Percentiles rank a stretch among this genome's conserved stretches.
These are phyloP conservation scores for Cephalotrichum gorgonifer DNA, from an alignment of 2,329 filamentous ascomycete species.

Conservation along the genomic window DNA sequence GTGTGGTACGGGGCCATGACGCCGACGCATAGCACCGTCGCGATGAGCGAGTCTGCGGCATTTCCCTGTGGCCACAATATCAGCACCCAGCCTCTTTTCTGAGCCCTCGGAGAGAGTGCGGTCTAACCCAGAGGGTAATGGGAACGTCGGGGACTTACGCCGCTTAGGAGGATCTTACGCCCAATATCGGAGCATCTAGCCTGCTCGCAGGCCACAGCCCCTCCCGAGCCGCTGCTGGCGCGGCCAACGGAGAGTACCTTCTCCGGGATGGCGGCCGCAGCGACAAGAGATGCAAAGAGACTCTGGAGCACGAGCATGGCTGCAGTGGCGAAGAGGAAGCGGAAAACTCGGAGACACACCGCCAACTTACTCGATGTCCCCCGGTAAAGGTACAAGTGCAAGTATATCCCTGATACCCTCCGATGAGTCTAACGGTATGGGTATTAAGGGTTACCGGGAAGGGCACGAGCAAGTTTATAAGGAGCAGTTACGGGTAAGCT, in stretches of 20 bases:
- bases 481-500: too few species aligned
- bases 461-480: too few species aligned
- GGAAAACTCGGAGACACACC: too few species aligned
- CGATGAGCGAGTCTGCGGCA: slow-evolving; percentile 67
- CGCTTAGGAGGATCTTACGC: slow-evolving; percentile 44
- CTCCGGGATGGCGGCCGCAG: neutral
- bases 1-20: slow-evolving; percentile 68
- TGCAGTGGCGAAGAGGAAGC: neutral
- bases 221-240: slow-evolving; percentile 16
- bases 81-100: too few species aligned
- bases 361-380: too few species aligned
- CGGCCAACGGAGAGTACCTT: neutral
- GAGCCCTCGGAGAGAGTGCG: too few species aligned
- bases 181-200: slow-evolving; percentile 60
- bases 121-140: neutral
- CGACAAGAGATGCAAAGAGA: neutral
- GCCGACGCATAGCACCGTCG: slow-evolving; percentile 65
- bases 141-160: slow-evolving; percentile 25
- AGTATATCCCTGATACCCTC: too few species aligned
- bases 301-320: neutral
- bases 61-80: too few species aligned
- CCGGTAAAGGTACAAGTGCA: too few species aligned
- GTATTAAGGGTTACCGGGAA: too few species aligned
- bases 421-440: too few species aligned
- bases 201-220: slow-evolving; percentile 63